Base-by-base conservation (phyloP, 176 grass and related monocot species). In the Aegilops umbellulata region DNA sequence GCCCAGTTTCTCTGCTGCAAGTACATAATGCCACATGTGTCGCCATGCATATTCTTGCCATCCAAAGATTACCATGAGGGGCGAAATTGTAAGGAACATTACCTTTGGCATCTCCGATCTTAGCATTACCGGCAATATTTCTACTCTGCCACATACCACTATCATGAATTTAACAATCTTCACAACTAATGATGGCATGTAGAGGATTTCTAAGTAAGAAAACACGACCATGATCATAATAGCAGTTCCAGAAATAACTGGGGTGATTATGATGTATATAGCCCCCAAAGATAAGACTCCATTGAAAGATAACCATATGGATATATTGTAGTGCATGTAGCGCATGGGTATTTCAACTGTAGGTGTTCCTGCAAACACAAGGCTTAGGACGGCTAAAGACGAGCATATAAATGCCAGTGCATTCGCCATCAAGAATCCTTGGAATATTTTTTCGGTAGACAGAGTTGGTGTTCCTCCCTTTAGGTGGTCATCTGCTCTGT, bases 381-480 rank as follows among this genome's bases (percentile, higher is more conserved):
- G 78, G 2, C 78, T 74, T 29, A 87, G 3, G 41, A 65, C 78
- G 4, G 85, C 85, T 38, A 81, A 30, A 0, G 58, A 81, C 3
- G 85, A 87, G 85, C 68, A 81, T 22, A 81, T 35, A 39, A 87
- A 81, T 9, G 55, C 85, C 25, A 87, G 10, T 8, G 85, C 20
- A 41, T 81, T 87, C 7, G 77, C 77, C 68, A 81, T 87, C 22
- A 87, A 27, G 69, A 87, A 87, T 13, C 57, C 77, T 22, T 81
- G 67, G 49, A 74, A 81, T 25, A 67, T 2, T 51, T 30, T 51
- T 65, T 87, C 7, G 0, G 39, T 73, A 64, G 39, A 38, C 9
- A 87, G 67, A 16, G 77, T 81, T 64, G 85, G 77, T 38, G 85
- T 81, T 25, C 85, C 85, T 15, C 39, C 68, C 8, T 80, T 1